A percentile compares a stretch with the other conserved stretches of the same genome.
These are phyloP conservation scores for Talaromyces atroroseus DNA, from an alignment of 2,329 filamentous ascomycete genomes.

Conservation along the genomic window DNA sequence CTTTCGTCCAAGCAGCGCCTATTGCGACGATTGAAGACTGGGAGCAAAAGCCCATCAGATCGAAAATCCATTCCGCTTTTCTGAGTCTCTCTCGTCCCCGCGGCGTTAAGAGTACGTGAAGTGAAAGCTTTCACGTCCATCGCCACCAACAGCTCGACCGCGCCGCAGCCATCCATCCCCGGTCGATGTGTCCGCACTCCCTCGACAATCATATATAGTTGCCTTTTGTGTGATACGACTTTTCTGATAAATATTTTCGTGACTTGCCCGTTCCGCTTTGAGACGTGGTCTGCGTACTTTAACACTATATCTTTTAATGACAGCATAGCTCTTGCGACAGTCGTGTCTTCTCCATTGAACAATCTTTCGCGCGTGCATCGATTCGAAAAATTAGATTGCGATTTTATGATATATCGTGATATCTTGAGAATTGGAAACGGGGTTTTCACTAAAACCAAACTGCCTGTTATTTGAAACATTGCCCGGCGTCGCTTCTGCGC, in stretches of 20 bases:
- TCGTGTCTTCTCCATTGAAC: neutral
- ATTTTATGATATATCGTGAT: neutral
- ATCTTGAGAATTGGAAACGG: neutral
- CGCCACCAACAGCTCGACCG: neutral
- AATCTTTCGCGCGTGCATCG: neutral
- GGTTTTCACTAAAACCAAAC: neutral
- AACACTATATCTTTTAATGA: neutral
- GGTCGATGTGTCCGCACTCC: neutral
- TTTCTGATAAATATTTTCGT: neutral
- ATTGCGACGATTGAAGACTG: neutral
- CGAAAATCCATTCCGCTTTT: neutral
- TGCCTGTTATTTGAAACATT: neutral
- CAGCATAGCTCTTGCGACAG: neutral
- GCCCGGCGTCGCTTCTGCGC: neutral
- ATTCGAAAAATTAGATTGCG: neutral
- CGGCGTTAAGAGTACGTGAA: neutral
- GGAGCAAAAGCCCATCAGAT: neutral
- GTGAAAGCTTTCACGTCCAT: neutral
- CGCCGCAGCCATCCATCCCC: neutral
- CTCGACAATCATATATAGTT: neutral
- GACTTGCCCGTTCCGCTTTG: neutral
- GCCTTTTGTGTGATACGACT: neutral
- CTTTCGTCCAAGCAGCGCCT: neutral
- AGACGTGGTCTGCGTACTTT: neutral
- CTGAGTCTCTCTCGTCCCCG: neutral